These are phyloP conservation scores for Paratrypanosoma confusum DNA, from an alignment of 208 protist genomes.

Conservation along the genomic window DNA sequence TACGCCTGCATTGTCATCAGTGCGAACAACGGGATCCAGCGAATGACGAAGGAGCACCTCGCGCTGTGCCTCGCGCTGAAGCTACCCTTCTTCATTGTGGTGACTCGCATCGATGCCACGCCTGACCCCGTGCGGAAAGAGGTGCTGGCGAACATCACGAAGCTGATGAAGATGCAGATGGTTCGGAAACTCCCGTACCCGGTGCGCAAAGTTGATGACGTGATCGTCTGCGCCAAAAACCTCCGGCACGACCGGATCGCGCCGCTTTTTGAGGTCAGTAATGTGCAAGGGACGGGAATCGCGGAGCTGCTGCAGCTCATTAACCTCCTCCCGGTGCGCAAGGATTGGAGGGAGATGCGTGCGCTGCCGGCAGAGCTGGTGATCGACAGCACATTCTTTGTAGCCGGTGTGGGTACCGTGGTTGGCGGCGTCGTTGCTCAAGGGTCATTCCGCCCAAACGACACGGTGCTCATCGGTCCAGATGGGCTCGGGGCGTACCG, in stretches of 20 bases:
- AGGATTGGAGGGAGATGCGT: slow-evolving; percentile 77
- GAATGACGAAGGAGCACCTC: slow-evolving; percentile 96
- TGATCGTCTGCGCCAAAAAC: slow-evolving; percentile 89
- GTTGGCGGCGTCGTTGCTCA: slow-evolving; percentile 91
- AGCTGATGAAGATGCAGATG: slow-evolving; percentile 90
- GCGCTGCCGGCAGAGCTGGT: slow-evolving; percentile 76
- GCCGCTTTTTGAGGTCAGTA: slow-evolving; percentile 90
- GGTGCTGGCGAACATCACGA: slow-evolving; percentile 79
- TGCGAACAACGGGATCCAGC: slow-evolving; percentile 87
- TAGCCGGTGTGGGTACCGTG: slow-evolving; percentile 93
- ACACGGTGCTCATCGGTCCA: slow-evolving; percentile 91
- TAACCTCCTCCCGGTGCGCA: slow-evolving; percentile 85
- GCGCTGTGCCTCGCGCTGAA: slow-evolving; percentile 94
- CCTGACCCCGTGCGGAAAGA: slow-evolving; percentile 86
- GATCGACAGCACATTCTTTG: slow-evolving; percentile 89
- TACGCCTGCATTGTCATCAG: slow-evolving; percentile 91
- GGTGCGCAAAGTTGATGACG: slow-evolving; percentile 80
- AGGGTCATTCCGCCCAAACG: slow-evolving; percentile 83
- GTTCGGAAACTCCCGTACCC: slow-evolving; percentile 90
- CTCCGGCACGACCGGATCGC: slow-evolving; percentile 76
- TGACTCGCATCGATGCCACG: slow-evolving; percentile 96
- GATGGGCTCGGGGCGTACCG: slow-evolving; percentile 85
- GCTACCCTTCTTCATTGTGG: slow-evolving; percentile 92
- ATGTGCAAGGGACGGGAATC: slow-evolving; percentile 91
- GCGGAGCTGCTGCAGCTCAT: slow-evolving; percentile 76